Conservation (phyloP, 2,329 filamentous ascomycete species). For the Remersonia thermophila region DNA sequence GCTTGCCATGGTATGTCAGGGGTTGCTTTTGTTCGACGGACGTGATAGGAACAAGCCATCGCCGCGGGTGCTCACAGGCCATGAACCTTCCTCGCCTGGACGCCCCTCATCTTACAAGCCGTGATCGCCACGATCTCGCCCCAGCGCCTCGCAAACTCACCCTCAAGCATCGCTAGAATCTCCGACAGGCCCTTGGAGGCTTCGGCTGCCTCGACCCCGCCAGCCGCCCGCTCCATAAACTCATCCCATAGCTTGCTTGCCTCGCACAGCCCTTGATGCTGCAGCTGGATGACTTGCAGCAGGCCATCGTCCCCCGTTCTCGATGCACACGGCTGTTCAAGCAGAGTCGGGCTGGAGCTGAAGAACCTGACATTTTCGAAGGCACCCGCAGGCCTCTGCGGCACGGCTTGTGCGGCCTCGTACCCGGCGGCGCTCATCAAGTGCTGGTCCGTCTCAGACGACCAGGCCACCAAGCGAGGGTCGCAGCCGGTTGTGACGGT, state of each 20-base stretch:
- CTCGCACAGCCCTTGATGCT: slow-evolving; percentile 11
- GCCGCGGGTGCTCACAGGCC: no score
- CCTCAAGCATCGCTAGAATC: slow-evolving; percentile 6
- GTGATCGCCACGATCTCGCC: slow-evolving; percentile 5
- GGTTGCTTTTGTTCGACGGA: no score
- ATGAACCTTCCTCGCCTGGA: no score
- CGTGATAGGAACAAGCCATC: no score
- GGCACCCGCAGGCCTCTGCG: neutral
- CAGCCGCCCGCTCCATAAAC: slow-evolving; percentile 8
- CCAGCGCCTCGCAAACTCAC: slow-evolving; percentile 8
- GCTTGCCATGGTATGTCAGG: no score
- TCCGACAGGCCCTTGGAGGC: slow-evolving; percentile 2
- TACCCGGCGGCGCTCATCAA: neutral
- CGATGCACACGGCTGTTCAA: neutral
- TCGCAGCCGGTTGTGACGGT: neutral
- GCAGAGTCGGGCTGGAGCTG: slow-evolving; percentile 2
- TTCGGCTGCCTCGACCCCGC: slow-evolving; percentile 5
- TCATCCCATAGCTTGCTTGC: slow-evolving; percentile 14
- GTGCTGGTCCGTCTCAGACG: neutral
- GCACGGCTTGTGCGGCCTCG: neutral
- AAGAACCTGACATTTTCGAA: neutral
- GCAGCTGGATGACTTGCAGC: slow-evolving; percentile 4
- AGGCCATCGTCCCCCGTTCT: slow-evolving; percentile 2
- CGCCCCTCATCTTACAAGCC: slow-evolving; percentile 9
- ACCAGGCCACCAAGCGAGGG: no score